phyloP scores from a whole-genome alignment of 1,284 basidiomycete genomes.

The Cryptococcus hybrid region DNA sequence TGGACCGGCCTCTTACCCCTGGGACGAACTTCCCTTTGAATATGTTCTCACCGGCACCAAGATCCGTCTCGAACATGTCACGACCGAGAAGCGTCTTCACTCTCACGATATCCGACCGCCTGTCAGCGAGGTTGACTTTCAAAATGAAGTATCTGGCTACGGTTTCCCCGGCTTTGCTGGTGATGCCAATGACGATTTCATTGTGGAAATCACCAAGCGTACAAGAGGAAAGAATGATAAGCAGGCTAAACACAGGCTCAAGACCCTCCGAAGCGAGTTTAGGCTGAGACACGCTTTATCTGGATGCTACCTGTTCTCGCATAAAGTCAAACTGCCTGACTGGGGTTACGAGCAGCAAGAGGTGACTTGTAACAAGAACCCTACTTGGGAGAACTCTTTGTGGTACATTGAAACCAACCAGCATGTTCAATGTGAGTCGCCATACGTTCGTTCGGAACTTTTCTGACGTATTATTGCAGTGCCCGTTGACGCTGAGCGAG shows the following conservation, averaged over 20 bases:
- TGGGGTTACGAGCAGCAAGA: constrained; percentile 99
- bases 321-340: constrained; percentile 94
- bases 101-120: constrained; percentile 93
- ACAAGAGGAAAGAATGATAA: constrained; percentile 58
- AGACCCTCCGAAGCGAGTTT: constrained; percentile 81
- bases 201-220: constrained; percentile 73
- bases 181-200: constrained; percentile 94
- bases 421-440: constrained; percentile 69
- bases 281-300: constrained; percentile 79
- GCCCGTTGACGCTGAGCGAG: constrained; percentile 65
- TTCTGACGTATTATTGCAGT: constrained; percentile 54
- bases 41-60: constrained; percentile 67
- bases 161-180: constrained; percentile 66
- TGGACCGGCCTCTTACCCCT: constrained; percentile 58
- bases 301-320: constrained; percentile 96
- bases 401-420: constrained; percentile 91
- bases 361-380: constrained; percentile 95
- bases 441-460: constrained; percentile 4
- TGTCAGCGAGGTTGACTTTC: constrained; percentile 98
- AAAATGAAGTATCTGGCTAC: constrained; percentile 96
- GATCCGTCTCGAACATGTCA: constrained; percentile 78
- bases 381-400: constrained; percentile 81
- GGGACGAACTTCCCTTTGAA: constrained; percentile 59
- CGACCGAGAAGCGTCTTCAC: constrained; percentile 84
- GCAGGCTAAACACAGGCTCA: constrained; percentile 67